phyloP scores from a whole-genome alignment of 176 grass and related monocot species.

The Stipa capillata region DNA sequence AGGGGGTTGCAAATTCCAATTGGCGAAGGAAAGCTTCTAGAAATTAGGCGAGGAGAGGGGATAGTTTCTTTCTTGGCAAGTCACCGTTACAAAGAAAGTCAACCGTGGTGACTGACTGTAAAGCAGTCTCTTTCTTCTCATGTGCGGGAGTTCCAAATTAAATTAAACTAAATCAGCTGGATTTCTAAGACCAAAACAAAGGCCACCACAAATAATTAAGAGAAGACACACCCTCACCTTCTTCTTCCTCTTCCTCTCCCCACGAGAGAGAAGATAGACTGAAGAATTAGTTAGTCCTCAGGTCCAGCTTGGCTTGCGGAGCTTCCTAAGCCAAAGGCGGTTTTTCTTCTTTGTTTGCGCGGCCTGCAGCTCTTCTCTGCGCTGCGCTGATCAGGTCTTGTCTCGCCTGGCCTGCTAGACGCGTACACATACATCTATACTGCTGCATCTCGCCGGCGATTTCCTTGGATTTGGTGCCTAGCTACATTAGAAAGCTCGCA shows the following conservation, averaged over 20 bases:
- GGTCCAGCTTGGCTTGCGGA: conserved; percentile 8
- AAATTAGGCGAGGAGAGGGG: too few species aligned
- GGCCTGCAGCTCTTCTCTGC: background rate
- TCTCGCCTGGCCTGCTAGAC: background rate
- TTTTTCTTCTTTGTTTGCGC: background rate
- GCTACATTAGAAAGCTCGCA: background rate
- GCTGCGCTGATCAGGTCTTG: background rate
- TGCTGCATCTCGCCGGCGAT: background rate
- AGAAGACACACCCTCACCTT: background rate
- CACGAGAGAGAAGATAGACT: background rate
- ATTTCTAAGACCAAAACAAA: background rate
- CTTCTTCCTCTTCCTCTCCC: background rate
- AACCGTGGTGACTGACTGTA: background rate
- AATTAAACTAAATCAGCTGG: too few species aligned
- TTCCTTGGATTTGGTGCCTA: background rate
- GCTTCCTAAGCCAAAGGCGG: background rate
- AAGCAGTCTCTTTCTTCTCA: background rate
- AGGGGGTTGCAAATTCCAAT: too few species aligned
- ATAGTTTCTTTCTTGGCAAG: too few species aligned
- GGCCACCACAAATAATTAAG: too few species aligned
- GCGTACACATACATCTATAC: too few species aligned
- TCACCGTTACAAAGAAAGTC: background rate
- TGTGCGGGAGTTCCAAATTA: too few species aligned
- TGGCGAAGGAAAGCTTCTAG: background rate
- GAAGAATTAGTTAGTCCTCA: background rate